Evolutionary conservation across 495 filamentous ascomycete species (phyloP).

Genomic region (Hypoxylon trugodes): DNA sequence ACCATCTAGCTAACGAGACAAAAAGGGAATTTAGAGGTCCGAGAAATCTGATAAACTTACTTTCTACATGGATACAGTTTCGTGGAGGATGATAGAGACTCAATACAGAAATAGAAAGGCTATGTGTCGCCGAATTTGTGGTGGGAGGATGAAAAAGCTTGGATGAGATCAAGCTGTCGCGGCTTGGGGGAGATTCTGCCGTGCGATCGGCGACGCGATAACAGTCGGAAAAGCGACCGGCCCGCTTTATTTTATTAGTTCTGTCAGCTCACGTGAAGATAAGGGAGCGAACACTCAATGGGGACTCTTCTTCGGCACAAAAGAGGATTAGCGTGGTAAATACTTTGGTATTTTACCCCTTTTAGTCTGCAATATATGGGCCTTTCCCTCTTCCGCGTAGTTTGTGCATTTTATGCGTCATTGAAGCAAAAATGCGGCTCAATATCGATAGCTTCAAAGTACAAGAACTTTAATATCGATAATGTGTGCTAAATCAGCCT

Average conservation of each 20-base stretch:
- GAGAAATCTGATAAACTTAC: constrained; percentile 11
- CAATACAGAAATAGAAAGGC: not conserved
- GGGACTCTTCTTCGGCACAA: no score
- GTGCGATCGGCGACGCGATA: constrained; percentile 39
- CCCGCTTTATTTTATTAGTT: constrained; percentile 21
- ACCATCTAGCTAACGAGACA: constrained; percentile 1
- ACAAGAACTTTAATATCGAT: no score
- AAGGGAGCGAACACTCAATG: constrained; percentile 7
- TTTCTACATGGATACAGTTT: constrained; percentile 42
- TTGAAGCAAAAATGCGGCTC: no score
- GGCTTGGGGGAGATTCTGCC: constrained; percentile 31
- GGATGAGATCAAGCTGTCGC: constrained; percentile 39
- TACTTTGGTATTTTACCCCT: no score
- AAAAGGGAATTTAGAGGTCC: not conserved
- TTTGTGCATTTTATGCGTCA: no score
- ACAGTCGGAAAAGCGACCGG: constrained; percentile 21
- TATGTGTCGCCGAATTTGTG: constrained; percentile 1
- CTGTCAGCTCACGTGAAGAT: constrained; percentile 43
- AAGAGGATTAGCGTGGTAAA: no score
- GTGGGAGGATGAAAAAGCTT: constrained; percentile 16
- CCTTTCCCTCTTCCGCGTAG: no score
- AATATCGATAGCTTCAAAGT: no score
- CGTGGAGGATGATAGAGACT: not conserved
- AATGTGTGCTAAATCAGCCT: no score
- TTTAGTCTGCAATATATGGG: no score